Conservation (phyloP, 2,329 filamentous ascomycete species). For the Pestalotiopsis sp. region DNA sequence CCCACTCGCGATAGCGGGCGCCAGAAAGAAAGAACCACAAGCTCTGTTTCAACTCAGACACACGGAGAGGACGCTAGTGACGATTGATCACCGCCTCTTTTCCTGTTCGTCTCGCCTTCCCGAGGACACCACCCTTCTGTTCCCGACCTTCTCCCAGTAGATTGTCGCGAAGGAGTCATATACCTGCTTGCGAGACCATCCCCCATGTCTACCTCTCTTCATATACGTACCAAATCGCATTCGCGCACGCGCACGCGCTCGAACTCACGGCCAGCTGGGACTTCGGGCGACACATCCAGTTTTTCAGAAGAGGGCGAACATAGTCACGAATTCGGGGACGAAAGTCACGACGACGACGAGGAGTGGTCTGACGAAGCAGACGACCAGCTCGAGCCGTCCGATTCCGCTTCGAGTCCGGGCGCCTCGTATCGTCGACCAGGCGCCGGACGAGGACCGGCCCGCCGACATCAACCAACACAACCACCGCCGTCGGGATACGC, state of each 20-base stretch:
- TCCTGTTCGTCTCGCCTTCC: slow-evolving; percentile 15
- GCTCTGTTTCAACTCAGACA: slow-evolving; percentile 20
- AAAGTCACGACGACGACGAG: slow-evolving; percentile 22
- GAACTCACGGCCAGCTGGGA: neutral
- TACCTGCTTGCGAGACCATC: slow-evolving; percentile 34
- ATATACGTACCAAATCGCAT: slow-evolving; percentile 2
- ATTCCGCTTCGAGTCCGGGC: slow-evolving; percentile 56
- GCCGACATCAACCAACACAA: slow-evolving; percentile 37
- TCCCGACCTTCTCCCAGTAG: slow-evolving; percentile 45
- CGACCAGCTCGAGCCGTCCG: slow-evolving; percentile 55
- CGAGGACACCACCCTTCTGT: slow-evolving; percentile 40
- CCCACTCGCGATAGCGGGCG: slow-evolving; percentile 15
- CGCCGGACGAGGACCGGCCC: slow-evolving; percentile 40
- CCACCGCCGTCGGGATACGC: slow-evolving; percentile 27
- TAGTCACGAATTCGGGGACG: slow-evolving; percentile 30
- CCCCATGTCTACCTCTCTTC: slow-evolving; percentile 20
- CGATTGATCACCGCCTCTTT: slow-evolving; percentile 5
- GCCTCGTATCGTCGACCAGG: slow-evolving; percentile 30
- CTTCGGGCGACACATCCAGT: slow-evolving; percentile 26
- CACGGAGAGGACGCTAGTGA: slow-evolving; percentile 18
- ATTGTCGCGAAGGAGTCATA: slow-evolving; percentile 50
- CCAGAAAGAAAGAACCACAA: neutral
- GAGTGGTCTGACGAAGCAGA: slow-evolving; percentile 35
- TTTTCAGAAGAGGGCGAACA: slow-evolving; percentile 43
- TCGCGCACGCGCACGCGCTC: neutral